Conservation (phyloP, 108 stramenopile species). For the Phaeodactylum tricornutum region DNA sequence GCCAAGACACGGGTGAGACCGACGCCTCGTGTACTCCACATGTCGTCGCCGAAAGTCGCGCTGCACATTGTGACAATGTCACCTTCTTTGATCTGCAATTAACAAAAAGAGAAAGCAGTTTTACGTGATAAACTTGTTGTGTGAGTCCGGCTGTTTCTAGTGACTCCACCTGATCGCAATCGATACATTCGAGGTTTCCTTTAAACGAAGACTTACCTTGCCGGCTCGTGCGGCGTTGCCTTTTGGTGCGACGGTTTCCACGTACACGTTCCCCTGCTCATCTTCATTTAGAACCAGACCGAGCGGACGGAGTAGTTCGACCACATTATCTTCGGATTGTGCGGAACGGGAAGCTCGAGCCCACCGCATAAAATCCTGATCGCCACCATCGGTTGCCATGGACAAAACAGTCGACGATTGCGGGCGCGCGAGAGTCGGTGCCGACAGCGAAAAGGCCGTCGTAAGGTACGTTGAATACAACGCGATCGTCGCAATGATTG, state of each 20-base stretch:
- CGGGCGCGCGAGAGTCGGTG: too few species aligned
- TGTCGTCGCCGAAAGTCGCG: constrained; percentile 93
- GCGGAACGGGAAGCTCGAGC: constrained; percentile 55
- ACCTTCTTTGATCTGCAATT: constrained; percentile 58
- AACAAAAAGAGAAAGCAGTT: constrained; percentile 7
- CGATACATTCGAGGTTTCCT: background rate
- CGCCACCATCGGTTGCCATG: constrained; percentile 4
- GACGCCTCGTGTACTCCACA: constrained; percentile 83
- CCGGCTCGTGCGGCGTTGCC: constrained; percentile 90
- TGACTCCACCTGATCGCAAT: too few species aligned
- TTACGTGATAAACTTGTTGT: too few species aligned
- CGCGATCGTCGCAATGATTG: too few species aligned
- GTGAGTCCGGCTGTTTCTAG: background rate
- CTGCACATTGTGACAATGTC: constrained; percentile 90
- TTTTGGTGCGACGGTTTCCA: constrained; percentile 80
- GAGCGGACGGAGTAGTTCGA: constrained; percentile 84
- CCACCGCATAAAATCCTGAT: constrained; percentile 58
- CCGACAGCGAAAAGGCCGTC: too few species aligned
- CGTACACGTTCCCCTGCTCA: constrained; percentile 78
- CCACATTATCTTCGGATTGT: constrained; percentile 64
- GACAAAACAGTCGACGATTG: constrained; percentile 2
- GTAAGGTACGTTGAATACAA: too few species aligned
- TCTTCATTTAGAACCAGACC: constrained; percentile 90
- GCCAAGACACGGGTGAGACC: constrained; percentile 83
- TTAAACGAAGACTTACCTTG: constrained; percentile 21